A percentile compares a stretch with the other conserved stretches of the same genome.
These are phyloP conservation scores for Blepharisma stoltei DNA, from an alignment of 73 alveolate genomes.

Conservation along the genomic window DNA sequence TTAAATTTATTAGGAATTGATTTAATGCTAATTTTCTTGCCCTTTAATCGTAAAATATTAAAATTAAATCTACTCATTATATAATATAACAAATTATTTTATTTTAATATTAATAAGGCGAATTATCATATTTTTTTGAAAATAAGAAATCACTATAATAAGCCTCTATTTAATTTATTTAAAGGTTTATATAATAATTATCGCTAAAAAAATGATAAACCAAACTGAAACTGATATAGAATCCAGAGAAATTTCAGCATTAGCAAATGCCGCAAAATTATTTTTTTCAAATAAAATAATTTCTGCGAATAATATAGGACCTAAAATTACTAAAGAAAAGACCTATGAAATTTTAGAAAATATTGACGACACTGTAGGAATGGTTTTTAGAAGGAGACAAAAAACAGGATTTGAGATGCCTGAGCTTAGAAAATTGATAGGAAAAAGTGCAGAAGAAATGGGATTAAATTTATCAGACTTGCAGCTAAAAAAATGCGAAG, in stretches of 20 bases:
- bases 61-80: no score
- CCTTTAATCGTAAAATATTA: no score
- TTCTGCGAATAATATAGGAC: not conserved
- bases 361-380: constrained; percentile 1
- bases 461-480: not conserved
- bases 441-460: not conserved
- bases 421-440: constrained; percentile 26
- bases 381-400: constrained; percentile 16
- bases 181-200: no score
- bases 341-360: not conserved
- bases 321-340: not conserved
- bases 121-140: no score
- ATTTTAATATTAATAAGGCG: no score
- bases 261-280: constrained; percentile 6
- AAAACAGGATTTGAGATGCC: constrained; percentile 1
- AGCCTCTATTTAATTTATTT: no score
- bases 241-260: not conserved
- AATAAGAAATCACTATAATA: no score
- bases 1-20: no score
- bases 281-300: not conserved
- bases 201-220: no score
- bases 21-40: no score
- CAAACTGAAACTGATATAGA: not conserved
- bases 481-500: not conserved
- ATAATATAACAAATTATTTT: no score